Evolutionary conservation across 2,329 filamentous ascomycete species (phyloP), one percentile per base, ranked within the genome.

Genomic region (Fusarium chaquense): DNA sequence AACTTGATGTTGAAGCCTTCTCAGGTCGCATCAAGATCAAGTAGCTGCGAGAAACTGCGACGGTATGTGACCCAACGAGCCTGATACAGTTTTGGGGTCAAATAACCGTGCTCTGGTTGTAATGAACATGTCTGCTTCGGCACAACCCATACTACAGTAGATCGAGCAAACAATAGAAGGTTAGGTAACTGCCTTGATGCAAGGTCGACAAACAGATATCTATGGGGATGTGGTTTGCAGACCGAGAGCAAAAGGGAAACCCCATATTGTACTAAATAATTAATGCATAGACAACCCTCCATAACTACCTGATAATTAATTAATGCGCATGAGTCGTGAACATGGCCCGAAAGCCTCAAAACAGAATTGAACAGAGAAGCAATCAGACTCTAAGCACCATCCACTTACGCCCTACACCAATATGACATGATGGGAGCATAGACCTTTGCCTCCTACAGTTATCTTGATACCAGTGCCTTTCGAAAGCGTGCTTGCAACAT

Each of bases 351-450:
- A 46, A 24, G 28, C n/a, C 15, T 40, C 11, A 18, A 44, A 13
- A 40, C 10, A n/a, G 30, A 35, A 16, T 16, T 40, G 30, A 46
- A 38, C 44, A 49, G 38, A 49, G 58, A 32, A 18, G 8, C 20
- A 30, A 30, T 22, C 24, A 58, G 24, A 36, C 60, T 45, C 33
- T 40, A 65, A n/a, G 16, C 51, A 6, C 44, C 38, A 32, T 55
- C n/a, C 35, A 22, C n/a, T 18, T 35, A 46, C 33, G 22, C 40
- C 35, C 18, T 36, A 9, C 26, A 18, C 13, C 28, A 35, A 9
- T 20, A 6, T 11, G 26, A 22, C 15, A 36, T 20, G 38, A 12
- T 40, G 4, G 36, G 22, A 45, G 22, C 13, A 36, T 60, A 12
- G 22, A 22, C 6, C 3, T 41, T 30, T 13, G 43, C 18, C 8